Evolutionary conservation across 306 rosid genomes (phyloP), one percentile per base, ranked within the genome.

Genomic region (Pachyrhizus erosus): DNA sequence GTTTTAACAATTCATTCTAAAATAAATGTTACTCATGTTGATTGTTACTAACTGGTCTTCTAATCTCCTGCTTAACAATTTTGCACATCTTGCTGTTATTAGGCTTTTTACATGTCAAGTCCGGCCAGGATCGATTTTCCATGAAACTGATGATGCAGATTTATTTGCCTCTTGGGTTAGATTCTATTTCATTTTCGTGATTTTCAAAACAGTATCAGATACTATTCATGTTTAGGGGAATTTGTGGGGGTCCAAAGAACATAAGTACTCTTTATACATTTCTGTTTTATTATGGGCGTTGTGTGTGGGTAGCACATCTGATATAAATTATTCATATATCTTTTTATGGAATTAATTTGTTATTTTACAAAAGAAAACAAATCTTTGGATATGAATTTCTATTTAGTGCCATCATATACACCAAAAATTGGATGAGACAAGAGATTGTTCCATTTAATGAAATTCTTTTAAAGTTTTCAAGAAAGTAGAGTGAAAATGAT

Each of bases 151-250:
- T 51, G 99, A 96, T 60, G 99, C 99, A 23, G 78, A 89, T 64
- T 55, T 81, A 64, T 93, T 96, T 87, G 96, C 98, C 72, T 96
- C 97, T 77, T 96, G 99, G 99, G 99, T 96, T 84, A 89, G 91
- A 88, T 70, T 79, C 82, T 66, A 21, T 31, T 61, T 72, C 77
- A 23, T 78, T 78, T 45, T 70, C 21, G 34, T 77, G 52, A 43
- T 76, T 40, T 75, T 37, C 39, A 21, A 18, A 39, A 65, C 58
- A 5, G 14, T 77, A 61, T 80, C 49, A 65, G 10, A 80, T 40
- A 82, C 46, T 60, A 45, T 70, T 72, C 58, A 48, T 55, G 81
- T 58, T 12, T 80, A 51, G 37, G 45, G 48, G 51, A 51, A n/a
- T 61, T 20, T 78, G 46, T 39, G 49, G 49, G 48, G 73, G 37